Evolutionary conservation across 2,329 filamentous ascomycete species (phyloP).

Genomic region (Clonostachys sp.): DNA sequence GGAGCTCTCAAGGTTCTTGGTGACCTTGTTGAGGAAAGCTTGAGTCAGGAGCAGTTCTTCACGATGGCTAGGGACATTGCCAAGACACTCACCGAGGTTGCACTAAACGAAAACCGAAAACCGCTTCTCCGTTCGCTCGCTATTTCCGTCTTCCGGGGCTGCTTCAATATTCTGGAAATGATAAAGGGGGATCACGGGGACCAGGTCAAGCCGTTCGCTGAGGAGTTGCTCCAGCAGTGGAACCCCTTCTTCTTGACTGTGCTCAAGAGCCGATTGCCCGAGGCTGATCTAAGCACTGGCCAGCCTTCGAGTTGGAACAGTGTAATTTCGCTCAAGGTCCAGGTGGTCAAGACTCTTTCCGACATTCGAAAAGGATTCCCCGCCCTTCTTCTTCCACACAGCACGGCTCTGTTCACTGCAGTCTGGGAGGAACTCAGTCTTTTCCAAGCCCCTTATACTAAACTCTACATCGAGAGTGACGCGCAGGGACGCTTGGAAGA

Average conservation of each 20-base stretch:
- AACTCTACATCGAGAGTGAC: constrained; percentile 82
- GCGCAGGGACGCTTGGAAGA: constrained; percentile 87
- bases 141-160: constrained; percentile 83
- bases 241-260: constrained; percentile 82
- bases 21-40: constrained; percentile 87
- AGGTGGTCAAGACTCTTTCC: constrained; percentile 90
- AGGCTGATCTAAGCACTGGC: constrained; percentile 42
- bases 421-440: constrained; percentile 84
- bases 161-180: constrained; percentile 95
- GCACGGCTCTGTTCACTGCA: constrained; percentile 74
- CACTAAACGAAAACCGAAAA: constrained; percentile 70
- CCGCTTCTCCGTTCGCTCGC: constrained; percentile 76
- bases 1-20: constrained; percentile 83
- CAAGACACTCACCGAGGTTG: constrained; percentile 76
- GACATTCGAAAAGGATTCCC: constrained; percentile 84
- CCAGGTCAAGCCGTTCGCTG: constrained; percentile 84
- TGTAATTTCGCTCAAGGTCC: constrained; percentile 80
- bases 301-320: constrained; percentile 73
- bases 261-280: constrained; percentile 71
- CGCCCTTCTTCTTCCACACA: constrained; percentile 76
- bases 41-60: constrained; percentile 95
- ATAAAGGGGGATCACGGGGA: constrained; percentile 88
- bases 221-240: constrained; percentile 80
- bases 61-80: constrained; percentile 81
- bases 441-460: constrained; percentile 68